Evolutionary conservation across 2,329 filamentous ascomycete genomes (phyloP).

Genomic region (Aphanoascus verrucosus): DNA sequence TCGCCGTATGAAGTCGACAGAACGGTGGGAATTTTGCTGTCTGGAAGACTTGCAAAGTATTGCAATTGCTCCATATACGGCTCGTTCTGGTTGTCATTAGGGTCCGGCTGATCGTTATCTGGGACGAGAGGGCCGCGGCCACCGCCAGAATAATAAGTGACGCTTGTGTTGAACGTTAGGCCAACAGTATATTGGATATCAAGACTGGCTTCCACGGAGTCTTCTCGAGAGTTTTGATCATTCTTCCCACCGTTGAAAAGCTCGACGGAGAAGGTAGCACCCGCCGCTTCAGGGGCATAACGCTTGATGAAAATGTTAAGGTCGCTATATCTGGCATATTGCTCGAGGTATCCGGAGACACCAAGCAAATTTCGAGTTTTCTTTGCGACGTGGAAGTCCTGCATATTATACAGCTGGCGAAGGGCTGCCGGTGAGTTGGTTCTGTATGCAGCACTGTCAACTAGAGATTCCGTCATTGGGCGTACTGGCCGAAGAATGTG

Average conservation of each 20-base stretch:
- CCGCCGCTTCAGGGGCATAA: slow-evolving; percentile 44
- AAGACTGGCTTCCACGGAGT: slow-evolving; percentile 50
- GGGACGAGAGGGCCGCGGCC: slow-evolving; percentile 45
- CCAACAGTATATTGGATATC: slow-evolving; percentile 53
- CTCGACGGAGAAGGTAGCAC: slow-evolving; percentile 47
- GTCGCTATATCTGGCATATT: slow-evolving; percentile 46
- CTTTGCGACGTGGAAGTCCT: slow-evolving; percentile 30
- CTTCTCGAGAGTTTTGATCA: slow-evolving; percentile 34
- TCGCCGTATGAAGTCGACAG: slow-evolving; percentile 62
- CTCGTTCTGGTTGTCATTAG: slow-evolving; percentile 46
- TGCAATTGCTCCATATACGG: slow-evolving; percentile 55
- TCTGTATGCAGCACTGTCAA: background rate
- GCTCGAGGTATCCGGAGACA: slow-evolving; percentile 41
- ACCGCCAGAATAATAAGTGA: slow-evolving; percentile 48
- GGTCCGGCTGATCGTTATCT: slow-evolving; percentile 35
- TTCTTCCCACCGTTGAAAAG: slow-evolving; percentile 48
- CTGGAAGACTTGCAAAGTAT: slow-evolving; percentile 46
- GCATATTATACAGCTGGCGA: slow-evolving; percentile 40
- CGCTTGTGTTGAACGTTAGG: slow-evolving; percentile 44
- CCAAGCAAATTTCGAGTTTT: slow-evolving; percentile 34
- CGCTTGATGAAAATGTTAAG: slow-evolving; percentile 46
- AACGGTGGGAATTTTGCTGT: slow-evolving; percentile 49
- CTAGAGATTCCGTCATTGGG: background rate
- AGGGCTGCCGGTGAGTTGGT: slow-evolving; percentile 41
- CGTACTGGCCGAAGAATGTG: slow-evolving; percentile 25